Evolutionary conservation across 768 basidiomycete genomes (phyloP), one percentile per base, ranked within the genome.

Genomic region (Lactarius pseudohatsudake): DNA sequence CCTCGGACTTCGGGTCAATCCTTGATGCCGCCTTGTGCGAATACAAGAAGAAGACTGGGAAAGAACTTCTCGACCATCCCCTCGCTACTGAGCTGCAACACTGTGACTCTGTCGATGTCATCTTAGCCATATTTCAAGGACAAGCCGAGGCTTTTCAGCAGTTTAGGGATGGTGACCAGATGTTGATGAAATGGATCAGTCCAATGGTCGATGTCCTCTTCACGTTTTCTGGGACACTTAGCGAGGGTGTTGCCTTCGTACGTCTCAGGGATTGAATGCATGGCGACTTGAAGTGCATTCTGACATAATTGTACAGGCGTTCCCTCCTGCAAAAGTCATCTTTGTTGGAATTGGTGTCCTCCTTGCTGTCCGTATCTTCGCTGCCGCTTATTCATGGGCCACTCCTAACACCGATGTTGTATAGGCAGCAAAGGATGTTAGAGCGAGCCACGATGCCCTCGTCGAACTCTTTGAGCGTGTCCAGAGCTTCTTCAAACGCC

Each of bases 351-450:
- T 50, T 3, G n/a, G 47, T 11, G 11, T 50, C 11, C 47, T 50
- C n/a, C 22, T 50, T 4, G 10, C n/a, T 22, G 47, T 50, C 47
- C 10, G 38, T 20, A 18, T 28, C 2, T 4, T 45, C 26, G 3
- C 54, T 16, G 15, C 32, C n/a, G 3, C 13, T 15, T 3, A 2
- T 54, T 28, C 5, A 8, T 4, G 11, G 16, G 3, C 30, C 18
- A 6, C 10, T 32, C 41, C 32, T 59, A 16, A 64, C 50, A 13
- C 9, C 3, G 5, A 11, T 5, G 4, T 32, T 18, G 3, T 0
- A 54, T 55, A 64, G 64, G 50, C 58, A 1, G 64, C 64, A 4
- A 64, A 59, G 18, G 50, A 59, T 15, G 43, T 54, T 1, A 32
- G 34, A 2, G 40, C 50, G 11, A 59, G 30, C 16, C 50, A 64